Evolutionary conservation across 2,329 filamentous ascomycete species (phyloP).

Genomic region (Neonectria magnoliae): DNA sequence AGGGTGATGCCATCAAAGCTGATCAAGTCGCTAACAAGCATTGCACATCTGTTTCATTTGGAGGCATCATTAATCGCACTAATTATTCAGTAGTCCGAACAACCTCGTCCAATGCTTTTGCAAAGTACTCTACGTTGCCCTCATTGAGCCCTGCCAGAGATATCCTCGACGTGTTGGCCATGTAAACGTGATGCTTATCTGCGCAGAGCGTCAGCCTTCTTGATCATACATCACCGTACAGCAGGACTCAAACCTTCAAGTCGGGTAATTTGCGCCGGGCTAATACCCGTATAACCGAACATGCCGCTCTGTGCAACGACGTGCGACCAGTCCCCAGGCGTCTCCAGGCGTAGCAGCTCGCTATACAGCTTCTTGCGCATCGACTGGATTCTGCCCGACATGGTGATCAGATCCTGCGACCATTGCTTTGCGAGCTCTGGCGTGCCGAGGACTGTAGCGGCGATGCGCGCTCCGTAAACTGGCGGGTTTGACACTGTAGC

Average conservation of each 20-base stretch:
- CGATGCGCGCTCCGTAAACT: conserved; percentile 49
- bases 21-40: too few relatives aligned
- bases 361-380: conserved; percentile 50
- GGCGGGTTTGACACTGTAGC: conserved; percentile 50
- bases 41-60: too few relatives aligned
- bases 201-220: background rate
- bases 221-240: accelerated
- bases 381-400: conserved; percentile 48
- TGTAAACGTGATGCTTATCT: conserved; percentile 51
- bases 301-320: conserved; percentile 52
- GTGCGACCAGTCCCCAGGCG: conserved; percentile 51
- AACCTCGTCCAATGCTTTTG: conserved; percentile 29
- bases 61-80: background rate
- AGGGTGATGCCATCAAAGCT: too few relatives aligned
- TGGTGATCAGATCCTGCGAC: conserved; percentile 48
- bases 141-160: conserved; percentile 53
- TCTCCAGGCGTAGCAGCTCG: conserved; percentile 43
- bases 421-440: conserved; percentile 45
- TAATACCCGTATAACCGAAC: conserved; percentile 60
- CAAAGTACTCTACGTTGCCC: conserved; percentile 43
- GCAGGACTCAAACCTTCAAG: conserved; percentile 41
- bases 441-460: conserved; percentile 45
- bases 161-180: conserved; percentile 51
- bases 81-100: conserved; percentile 17
- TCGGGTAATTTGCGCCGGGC: conserved; percentile 54